A percentile compares a stretch with the other conserved stretches of the same genome.
phyloP scores from a whole-genome alignment of 2,329 filamentous ascomycete genomes.

The Sodiomyces alkalinus region DNA sequence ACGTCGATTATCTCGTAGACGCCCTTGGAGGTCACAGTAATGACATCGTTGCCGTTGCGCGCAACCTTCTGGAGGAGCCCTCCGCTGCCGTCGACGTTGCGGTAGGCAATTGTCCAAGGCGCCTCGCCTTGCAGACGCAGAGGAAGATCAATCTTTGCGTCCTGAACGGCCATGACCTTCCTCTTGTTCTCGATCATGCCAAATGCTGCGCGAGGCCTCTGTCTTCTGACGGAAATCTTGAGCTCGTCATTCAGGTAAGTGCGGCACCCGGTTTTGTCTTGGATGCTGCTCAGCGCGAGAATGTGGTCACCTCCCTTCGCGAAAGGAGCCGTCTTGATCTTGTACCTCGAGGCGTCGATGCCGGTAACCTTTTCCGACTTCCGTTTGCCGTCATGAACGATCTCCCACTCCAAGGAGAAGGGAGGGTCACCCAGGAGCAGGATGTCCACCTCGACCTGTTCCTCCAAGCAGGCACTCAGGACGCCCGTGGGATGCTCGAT shows the following conservation, averaged over 20 bases:
- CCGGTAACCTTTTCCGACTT: conserved; percentile 49
- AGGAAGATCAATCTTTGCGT: conserved; percentile 58
- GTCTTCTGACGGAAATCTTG: conserved; percentile 74
- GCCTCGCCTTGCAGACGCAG: conserved; percentile 72
- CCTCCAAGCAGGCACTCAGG: conserved; percentile 66
- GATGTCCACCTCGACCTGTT: conserved; percentile 61
- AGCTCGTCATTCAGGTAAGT: conserved; percentile 72
- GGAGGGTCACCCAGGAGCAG: conserved; percentile 68
- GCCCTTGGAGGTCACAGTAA: conserved; percentile 53
- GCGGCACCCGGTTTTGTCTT: conserved; percentile 76
- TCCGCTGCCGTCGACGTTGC: conserved; percentile 42
- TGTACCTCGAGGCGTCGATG: conserved; percentile 48
- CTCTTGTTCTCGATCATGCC: conserved; percentile 72
- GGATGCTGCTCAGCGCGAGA: conserved; percentile 69
- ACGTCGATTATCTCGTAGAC: conserved; percentile 70
- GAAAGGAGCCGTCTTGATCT: conserved; percentile 61
- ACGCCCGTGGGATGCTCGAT: conserved; percentile 38
- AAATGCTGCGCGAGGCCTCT: conserved; percentile 76
- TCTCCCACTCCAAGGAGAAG: conserved; percentile 82
- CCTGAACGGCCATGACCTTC: conserved; percentile 60
- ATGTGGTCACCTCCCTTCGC: conserved; percentile 80
- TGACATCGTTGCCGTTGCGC: conserved; percentile 46
- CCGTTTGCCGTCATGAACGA: conserved; percentile 78
- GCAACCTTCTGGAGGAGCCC: conserved; percentile 32
- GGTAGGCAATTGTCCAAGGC: conserved; percentile 71